Evolutionary conservation across 176 grass and related monocot genomes (phyloP), one percentile per base, ranked within the genome.

Genomic region (Avena eriantha): DNA sequence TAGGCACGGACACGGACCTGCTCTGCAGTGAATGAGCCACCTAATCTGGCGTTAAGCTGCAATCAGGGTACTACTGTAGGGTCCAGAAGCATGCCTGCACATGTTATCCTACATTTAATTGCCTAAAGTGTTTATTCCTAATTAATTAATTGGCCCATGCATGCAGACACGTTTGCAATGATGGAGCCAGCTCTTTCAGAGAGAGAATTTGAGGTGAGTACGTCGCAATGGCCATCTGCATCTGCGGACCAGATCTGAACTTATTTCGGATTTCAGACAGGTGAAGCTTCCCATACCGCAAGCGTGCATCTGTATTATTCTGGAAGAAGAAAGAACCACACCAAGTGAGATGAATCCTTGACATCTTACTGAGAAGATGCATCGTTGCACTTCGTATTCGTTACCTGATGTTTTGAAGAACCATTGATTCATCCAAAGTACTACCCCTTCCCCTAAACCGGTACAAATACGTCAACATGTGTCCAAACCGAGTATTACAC

Each of bases 161-260:
- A 73, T 64, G 22, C 13, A 78, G 71, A 47, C 64, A 78, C 7
- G 16, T 5, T 61, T 64, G 82, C 71, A 78, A 82, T 82, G 78
- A 85, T 91, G 85, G 60, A 85, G 59, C 81, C 77, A 85, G 78
- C 78, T 83, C 82, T 26, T 76, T 47, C 17, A 73, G 54, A 73
- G 53, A 71, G 77, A 84, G 71, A 82, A 33, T 81, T 74, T 14
- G 70, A 81, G 60, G 22, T 29, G 36, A 39, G 90, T 21, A 66
- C 63, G 63, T 39, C 81, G 71, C 34, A 31, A 41, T 61, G 8
- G 26, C 63, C 3, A 33, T 33, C 26, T 33, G 63, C 63, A 81
- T 70, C 50, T 85, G 50, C 45, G 82, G 85, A 88, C 69, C 45
- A 91, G 45, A 88, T 85, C 82, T 85, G 33, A 80, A 85, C 77